These are phyloP conservation scores for Moesziomyces antarcticus DNA, from an alignment of 1,284 basidiomycete genomes.

Conservation along the genomic window DNA sequence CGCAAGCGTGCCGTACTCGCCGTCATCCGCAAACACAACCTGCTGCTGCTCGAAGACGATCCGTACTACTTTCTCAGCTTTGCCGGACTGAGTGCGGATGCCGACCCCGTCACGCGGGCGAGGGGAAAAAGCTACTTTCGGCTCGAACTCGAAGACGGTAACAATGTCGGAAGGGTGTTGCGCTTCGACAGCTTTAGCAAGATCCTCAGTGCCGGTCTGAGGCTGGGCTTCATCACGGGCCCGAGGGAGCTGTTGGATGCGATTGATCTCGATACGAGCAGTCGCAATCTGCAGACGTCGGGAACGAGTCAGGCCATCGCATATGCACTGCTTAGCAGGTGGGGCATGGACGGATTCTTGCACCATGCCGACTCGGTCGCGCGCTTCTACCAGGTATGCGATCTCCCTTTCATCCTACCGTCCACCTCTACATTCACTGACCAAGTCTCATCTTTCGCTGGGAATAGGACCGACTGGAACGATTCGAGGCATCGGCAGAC, in stretches of 20 bases:
- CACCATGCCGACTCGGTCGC: slow-evolving; percentile 78
- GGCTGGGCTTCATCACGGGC: slow-evolving; percentile 82
- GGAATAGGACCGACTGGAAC: slow-evolving; percentile 21
- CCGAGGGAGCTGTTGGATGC: slow-evolving; percentile 79
- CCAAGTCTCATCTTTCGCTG: not conserved
- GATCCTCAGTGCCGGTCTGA: slow-evolving; percentile 68
- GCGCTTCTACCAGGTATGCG: slow-evolving; percentile 76
- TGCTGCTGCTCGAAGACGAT: slow-evolving; percentile 59
- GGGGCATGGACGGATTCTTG: slow-evolving; percentile 78
- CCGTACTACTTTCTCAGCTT: slow-evolving; percentile 64
- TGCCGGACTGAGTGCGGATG: slow-evolving; percentile 35
- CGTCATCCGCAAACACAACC: slow-evolving; percentile 69
- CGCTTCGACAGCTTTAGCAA: slow-evolving; percentile 75
- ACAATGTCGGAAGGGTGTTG: slow-evolving; percentile 59
- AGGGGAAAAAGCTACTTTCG: slow-evolving; percentile 60
- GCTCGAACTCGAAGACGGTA: slow-evolving; percentile 52
- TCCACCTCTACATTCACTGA: not conserved
- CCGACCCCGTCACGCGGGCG: slow-evolving; percentile 49
- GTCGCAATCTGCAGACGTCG: slow-evolving; percentile 80
- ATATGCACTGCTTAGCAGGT: slow-evolving; percentile 77
- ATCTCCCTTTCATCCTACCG: too few species aligned
- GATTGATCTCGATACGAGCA: slow-evolving; percentile 78
- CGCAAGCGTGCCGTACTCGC: slow-evolving; percentile 81
- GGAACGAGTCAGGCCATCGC: slow-evolving; percentile 82
- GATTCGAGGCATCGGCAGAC: slow-evolving; percentile 29